Conservation (phyloP, 2,329 filamentous ascomycete species). For the Ceratocystis papillata region DNA sequence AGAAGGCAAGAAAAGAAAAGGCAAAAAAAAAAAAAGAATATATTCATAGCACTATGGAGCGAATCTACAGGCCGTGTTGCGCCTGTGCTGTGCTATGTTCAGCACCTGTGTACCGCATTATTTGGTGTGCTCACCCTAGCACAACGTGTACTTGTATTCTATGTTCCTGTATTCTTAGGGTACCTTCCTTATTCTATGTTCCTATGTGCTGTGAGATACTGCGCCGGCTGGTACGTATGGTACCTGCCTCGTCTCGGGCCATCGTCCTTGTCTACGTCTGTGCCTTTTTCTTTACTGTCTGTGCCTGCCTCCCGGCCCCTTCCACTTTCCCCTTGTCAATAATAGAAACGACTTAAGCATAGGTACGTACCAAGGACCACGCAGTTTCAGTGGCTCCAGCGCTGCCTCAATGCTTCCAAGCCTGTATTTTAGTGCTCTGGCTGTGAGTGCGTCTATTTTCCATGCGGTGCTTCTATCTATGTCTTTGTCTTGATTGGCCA, state of each 20-base stretch:
- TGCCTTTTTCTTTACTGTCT: constrained; percentile 1
- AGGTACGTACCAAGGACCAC: background rate
- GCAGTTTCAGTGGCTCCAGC: background rate
- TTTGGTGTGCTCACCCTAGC: background rate
- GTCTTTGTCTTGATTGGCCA: too few relatives aligned
- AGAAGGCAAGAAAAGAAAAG: too few relatives aligned
- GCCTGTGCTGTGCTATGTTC: too few relatives aligned
- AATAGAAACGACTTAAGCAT: background rate
- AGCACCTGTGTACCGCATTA: background rate
- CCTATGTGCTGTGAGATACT: too few relatives aligned
- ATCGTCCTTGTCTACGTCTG: background rate
- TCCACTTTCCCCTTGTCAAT: constrained; percentile 10
- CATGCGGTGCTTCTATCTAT: background rate
- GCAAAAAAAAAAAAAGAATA: too few relatives aligned
- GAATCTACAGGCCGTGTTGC: too few relatives aligned
- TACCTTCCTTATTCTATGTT: too few relatives aligned
- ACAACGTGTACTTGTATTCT: background rate
- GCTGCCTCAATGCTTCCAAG: background rate
- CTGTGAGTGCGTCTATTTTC: background rate
- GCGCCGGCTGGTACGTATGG: background rate
- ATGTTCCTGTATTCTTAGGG: too few relatives aligned
- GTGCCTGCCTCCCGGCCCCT: constrained; percentile 3
- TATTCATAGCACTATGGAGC: too few relatives aligned
- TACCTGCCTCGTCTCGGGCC: background rate
- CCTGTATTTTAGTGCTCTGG: background rate